phyloP scores from a whole-genome alignment of 2,329 filamentous ascomycete genomes.

The Mycosphaerella sp. region DNA sequence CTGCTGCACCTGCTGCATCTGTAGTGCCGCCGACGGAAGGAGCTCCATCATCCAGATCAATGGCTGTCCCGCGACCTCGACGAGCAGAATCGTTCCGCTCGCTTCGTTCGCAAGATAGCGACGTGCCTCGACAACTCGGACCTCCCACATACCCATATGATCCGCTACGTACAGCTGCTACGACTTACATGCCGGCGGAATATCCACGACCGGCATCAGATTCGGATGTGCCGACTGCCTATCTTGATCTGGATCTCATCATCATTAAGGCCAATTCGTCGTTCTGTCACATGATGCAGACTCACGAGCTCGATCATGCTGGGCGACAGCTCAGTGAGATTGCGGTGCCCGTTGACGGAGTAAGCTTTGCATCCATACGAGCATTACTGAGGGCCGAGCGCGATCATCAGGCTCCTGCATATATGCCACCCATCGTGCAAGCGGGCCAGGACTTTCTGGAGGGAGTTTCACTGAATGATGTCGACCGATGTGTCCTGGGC shows the following conservation, averaged over 20 bases:
- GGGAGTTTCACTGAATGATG: conserved; percentile 37
- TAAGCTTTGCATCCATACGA: conserved; percentile 40
- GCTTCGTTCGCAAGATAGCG: conserved; percentile 28
- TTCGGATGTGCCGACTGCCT: conserved; percentile 34
- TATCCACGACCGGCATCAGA: conserved; percentile 9
- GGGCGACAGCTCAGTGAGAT: conserved; percentile 41
- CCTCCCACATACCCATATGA: conserved; percentile 18
- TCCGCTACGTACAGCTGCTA: conserved; percentile 16
- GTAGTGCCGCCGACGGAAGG: conserved; percentile 1
- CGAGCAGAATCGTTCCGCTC: conserved; percentile 33
- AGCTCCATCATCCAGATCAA: neutral
- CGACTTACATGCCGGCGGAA: conserved; percentile 15
- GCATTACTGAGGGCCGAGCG: conserved; percentile 43
- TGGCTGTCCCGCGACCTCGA: conserved; percentile 18
- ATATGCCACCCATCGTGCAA: conserved; percentile 45
- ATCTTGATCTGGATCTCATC: conserved; percentile 44
- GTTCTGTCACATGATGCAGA: conserved; percentile 39
- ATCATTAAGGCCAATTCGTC: conserved; percentile 42
- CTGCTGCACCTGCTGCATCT: conserved; percentile 8
- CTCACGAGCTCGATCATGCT: conserved; percentile 34
- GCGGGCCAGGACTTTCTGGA: conserved; percentile 40
- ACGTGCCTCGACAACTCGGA: conserved; percentile 19
- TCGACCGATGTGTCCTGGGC: conserved; percentile 41
- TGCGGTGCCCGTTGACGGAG: conserved; percentile 37
- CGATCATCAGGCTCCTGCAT: conserved; percentile 44